phyloP scores from a whole-genome alignment of 2,329 filamentous ascomycete species.

The Penicillium olsonii region DNA sequence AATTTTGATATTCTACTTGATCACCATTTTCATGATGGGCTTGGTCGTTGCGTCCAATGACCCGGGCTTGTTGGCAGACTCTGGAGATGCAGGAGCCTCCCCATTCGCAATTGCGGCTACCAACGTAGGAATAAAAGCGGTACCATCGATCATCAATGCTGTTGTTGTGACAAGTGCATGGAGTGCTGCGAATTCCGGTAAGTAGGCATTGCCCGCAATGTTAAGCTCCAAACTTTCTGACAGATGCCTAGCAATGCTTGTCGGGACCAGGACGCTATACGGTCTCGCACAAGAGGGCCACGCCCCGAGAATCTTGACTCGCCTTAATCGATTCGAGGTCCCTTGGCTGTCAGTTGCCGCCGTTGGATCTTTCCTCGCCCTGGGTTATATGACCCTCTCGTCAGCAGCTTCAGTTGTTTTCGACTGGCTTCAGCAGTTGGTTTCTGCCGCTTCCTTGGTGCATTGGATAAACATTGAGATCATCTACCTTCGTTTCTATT shows the following conservation, averaged over 20 bases:
- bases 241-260: constrained; percentile 23
- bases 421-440: constrained; percentile 66
- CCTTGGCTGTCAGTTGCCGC: constrained; percentile 56
- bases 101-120: constrained; percentile 44
- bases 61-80: constrained; percentile 38
- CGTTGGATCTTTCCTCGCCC: constrained; percentile 54
- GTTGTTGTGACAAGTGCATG: constrained; percentile 23
- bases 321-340: constrained; percentile 48
- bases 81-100: constrained; percentile 5
- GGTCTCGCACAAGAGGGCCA: constrained; percentile 38
- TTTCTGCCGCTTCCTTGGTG: constrained; percentile 37
- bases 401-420: constrained; percentile 58
- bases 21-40: constrained; percentile 53
- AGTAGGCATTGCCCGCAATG: background rate
- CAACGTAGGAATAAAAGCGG: constrained; percentile 36
- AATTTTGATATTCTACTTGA: constrained; percentile 55
- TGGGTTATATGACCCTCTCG: constrained; percentile 65
- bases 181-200: constrained; percentile 42
- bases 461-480: constrained; percentile 62
- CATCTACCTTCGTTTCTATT: constrained; percentile 56
- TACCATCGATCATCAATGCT: constrained; percentile 8
- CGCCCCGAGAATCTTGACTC: constrained; percentile 31
- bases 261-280: constrained; percentile 36
- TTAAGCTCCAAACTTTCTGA: background rate
- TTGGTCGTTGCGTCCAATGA: constrained; percentile 47